Evolutionary conservation across 306 rosid species (phyloP), one percentile per base, ranked within the genome.

Genomic region (Citrullus amarus): DNA sequence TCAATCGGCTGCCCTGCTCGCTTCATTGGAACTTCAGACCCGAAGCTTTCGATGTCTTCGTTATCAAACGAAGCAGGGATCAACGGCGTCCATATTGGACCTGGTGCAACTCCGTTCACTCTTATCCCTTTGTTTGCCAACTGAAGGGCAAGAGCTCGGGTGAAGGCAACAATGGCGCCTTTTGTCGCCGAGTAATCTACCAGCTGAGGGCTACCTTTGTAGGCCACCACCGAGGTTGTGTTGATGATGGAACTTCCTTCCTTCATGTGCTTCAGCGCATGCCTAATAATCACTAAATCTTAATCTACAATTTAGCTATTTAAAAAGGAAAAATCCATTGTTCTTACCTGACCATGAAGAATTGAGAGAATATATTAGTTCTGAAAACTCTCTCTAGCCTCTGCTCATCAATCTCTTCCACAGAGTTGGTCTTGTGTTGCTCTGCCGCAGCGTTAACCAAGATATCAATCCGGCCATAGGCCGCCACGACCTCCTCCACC

Each of bases 81-180:
- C 34, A 93, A 54, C 2, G 97, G 97, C 1, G 97, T 90, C 93
- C 97, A 93, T 2, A 91, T 88, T 9, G 98, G 97, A 66, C 98
- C 97, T 0, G 96, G 97, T 1, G 96, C 98, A 2, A 93, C 98
- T 3, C 93, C 98, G 6, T 91, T 91, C 34, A 93, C 97, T 3
- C 93, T 79, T 62, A 91, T 91, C 59, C 93, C 92, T 79, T 46
- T 83, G 54, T 8, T 75, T 16, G 69, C 88, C 6, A 91, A 83
- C 82, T 93, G 88, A 81, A 85, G 88, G 2, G 96, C 84, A 0
- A 93, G 90, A 25, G 85, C 95, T 85, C 97, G 83, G 0, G 93
- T 87, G 53, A 86, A 93, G 9, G 91, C 89, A 28, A 91, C 97
- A 38, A 88, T 87, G 2, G 92, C 95, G 6, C 98, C 96, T 81